Conservation (phyloP, 106 monocot genomes). For the Allium sativum region DNA sequence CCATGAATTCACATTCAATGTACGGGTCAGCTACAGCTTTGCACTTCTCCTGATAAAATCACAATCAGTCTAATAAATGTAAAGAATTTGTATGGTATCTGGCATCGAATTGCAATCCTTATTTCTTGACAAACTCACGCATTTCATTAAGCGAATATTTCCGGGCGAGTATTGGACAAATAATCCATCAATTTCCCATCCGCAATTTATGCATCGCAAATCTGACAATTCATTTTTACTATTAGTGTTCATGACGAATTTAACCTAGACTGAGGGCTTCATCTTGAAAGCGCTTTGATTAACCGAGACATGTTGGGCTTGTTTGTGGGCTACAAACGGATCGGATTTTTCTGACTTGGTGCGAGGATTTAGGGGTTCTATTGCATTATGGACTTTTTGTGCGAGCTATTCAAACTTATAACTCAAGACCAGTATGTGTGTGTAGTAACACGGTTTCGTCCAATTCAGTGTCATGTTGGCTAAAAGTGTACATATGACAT, state of each 20-base stretch:
- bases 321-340: too few relatives aligned
- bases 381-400: too few relatives aligned
- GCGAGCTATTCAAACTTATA: too few relatives aligned
- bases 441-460: too few relatives aligned
- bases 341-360: too few relatives aligned
- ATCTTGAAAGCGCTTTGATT: too few relatives aligned
- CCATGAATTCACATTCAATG: constrained; percentile 96
- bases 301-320: too few relatives aligned
- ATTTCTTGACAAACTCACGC: constrained; percentile 21
- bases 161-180: constrained; percentile 73
- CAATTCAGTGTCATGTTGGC: too few relatives aligned
- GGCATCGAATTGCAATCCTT: neutral
- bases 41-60: constrained; percentile 51
- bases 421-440: too few relatives aligned
- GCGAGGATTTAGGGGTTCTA: too few relatives aligned
- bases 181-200: constrained; percentile 23
- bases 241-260: neutral
- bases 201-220: constrained; percentile 55
- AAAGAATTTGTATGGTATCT: neutral
- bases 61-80: neutral
- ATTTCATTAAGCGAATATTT: constrained; percentile 89
- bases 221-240: neutral
- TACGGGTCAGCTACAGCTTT: constrained; percentile 84
- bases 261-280: too few relatives aligned
- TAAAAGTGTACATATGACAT: too few relatives aligned